Evolutionary conservation across 441 rosid genomes (phyloP).

Genomic region (Iberis amara): DNA sequence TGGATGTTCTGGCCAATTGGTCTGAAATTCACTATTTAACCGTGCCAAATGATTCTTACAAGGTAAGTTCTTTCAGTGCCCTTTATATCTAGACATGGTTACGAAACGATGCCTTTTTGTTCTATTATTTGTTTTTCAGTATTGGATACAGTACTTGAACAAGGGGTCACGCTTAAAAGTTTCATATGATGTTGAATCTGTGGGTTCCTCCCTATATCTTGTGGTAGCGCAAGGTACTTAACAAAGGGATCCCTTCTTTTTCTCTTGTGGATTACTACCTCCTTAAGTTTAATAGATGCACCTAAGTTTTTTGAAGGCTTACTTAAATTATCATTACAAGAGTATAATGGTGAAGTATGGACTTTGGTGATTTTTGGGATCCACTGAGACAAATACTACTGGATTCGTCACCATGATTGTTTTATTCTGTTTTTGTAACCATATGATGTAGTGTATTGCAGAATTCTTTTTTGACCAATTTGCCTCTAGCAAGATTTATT

Average conservation of each 20-base stretch:
- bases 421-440: too few species aligned
- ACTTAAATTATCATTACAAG: not conserved
- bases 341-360: not conserved
- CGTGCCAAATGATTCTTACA: slow-evolving; percentile 63
- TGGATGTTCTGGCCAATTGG: slow-evolving; percentile 59
- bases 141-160: slow-evolving; percentile 70
- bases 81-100: slow-evolving; percentile 6
- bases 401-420: too few species aligned
- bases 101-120: not conserved
- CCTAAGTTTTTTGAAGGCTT: not conserved
- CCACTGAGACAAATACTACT: too few species aligned
- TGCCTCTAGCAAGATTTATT: too few species aligned
- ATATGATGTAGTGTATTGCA: too few species aligned
- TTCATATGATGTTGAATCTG: slow-evolving; percentile 52
- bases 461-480: too few species aligned
- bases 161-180: slow-evolving; percentile 72
- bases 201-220: slow-evolving; percentile 57
- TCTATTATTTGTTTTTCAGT: slow-evolving; percentile 37
- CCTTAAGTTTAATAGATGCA: not conserved
- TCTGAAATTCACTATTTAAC: slow-evolving; percentile 39
- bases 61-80: slow-evolving; percentile 40
- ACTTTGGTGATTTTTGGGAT: slow-evolving; percentile 8
- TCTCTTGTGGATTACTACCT: not conserved
- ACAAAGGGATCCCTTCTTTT: not conserved
- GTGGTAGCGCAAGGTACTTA: slow-evolving; percentile 76